phyloP scores from a whole-genome alignment of 225 moss, liverwort and hornwort species.

The Bryoerythrophyllum caledonicum region DNA sequence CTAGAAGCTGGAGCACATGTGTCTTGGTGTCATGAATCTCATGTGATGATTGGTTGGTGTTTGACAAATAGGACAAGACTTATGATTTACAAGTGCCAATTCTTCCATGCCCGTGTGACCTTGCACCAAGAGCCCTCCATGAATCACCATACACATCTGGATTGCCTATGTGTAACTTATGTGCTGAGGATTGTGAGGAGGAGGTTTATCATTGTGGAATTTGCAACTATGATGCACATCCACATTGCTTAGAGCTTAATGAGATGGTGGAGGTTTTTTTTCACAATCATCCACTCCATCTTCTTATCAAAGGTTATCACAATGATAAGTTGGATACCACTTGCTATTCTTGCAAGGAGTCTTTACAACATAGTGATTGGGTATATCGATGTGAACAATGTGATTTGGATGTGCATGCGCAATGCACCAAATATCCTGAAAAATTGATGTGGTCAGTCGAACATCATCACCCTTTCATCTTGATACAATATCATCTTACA shows the following conservation, averaged over 20 bases:
- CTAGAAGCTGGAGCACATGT: neutral
- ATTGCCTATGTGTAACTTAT: accelerated
- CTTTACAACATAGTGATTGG: neutral
- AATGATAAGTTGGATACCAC: neutral
- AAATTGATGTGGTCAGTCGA: accelerated
- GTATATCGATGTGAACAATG: neutral
- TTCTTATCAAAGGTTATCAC: neutral
- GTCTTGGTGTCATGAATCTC: neutral
- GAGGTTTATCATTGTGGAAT: neutral
- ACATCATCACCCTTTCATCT: neutral
- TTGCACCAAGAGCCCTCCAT: neutral
- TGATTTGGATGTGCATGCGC: neutral
- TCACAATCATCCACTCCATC: neutral
- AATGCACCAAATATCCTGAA: neutral
- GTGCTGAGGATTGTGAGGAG: neutral
- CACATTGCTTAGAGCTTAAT: neutral
- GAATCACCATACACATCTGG: too few relatives aligned
- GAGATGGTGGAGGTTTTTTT: neutral
- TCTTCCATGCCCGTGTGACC: neutral
- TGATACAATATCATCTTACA: neutral
- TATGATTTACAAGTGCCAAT: neutral
- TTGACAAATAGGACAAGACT: neutral
- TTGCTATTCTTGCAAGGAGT: neutral
- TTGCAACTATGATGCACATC: neutral
- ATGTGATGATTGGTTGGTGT: neutral